Percentiles rank a stretch among this genome's conserved stretches.
phyloP scores from a whole-genome alignment of 1,284 basidiomycete genomes.

The Meripilus lineatus region DNA sequence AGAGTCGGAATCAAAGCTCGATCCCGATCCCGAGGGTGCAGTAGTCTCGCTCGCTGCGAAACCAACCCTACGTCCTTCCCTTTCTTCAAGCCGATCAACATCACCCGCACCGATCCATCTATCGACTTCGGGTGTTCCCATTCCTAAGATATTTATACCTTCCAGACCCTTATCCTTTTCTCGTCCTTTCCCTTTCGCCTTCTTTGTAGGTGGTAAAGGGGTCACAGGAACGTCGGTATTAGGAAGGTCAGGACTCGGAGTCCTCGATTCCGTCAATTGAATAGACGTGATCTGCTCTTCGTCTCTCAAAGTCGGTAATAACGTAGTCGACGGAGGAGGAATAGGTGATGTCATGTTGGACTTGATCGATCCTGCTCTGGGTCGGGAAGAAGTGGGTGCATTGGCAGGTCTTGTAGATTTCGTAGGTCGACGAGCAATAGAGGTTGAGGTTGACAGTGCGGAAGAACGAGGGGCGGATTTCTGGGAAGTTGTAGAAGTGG shows the following conservation, averaged over 20 bases:
- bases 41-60: constrained; percentile 23
- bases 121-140: constrained; percentile 46
- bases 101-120: constrained; percentile 37
- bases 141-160: constrained; percentile 31
- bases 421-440: not conserved
- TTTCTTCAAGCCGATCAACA: constrained; percentile 11
- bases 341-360: no score
- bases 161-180: constrained; percentile 8
- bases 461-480: constrained; percentile 5
- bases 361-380: no score
- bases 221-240: constrained; percentile 34
- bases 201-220: constrained; percentile 28
- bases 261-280: constrained; percentile 27
- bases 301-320: constrained; percentile 13
- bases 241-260: constrained; percentile 53
- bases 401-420: not conserved
- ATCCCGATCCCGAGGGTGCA: constrained; percentile 23
- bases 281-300: constrained; percentile 17
- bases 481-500: constrained; percentile 16
- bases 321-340: constrained; percentile 16
- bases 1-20: constrained; percentile 23
- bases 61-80: constrained; percentile 24
- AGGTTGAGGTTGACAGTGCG: constrained; percentile 3
- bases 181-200: constrained; percentile 24
- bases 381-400: not conserved